phyloP scores from a whole-genome alignment of 352 stramenopile genomes.

The Globisporangium echinulatum region DNA sequence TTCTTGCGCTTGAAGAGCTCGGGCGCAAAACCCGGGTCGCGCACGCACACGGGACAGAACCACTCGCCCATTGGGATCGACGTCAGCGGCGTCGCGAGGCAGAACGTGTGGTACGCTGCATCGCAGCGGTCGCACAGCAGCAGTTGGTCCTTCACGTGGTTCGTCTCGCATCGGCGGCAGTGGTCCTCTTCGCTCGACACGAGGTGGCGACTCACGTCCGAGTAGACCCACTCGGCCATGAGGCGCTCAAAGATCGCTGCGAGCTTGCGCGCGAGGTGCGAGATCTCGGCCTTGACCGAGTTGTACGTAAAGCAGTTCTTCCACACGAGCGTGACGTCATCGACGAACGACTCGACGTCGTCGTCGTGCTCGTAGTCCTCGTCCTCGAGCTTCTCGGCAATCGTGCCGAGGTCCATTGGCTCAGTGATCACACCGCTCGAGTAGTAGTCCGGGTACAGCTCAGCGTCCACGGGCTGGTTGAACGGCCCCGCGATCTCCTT shows the following conservation, averaged over 20 bases:
- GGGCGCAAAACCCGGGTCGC: slow-evolving; percentile 43
- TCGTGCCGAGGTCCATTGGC: slow-evolving; percentile 78
- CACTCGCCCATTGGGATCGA: slow-evolving; percentile 61
- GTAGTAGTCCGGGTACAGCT: slow-evolving; percentile 84
- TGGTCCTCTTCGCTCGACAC: slow-evolving; percentile 71
- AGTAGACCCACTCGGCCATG: slow-evolving; percentile 79
- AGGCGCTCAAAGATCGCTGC: slow-evolving; percentile 72
- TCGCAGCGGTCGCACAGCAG: slow-evolving; percentile 80
- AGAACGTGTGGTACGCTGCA: slow-evolving; percentile 81
- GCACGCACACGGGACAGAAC: slow-evolving; percentile 65
- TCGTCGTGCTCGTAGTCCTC: slow-evolving; percentile 82
- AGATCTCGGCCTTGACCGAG: slow-evolving; percentile 77
- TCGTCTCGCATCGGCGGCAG: slow-evolving; percentile 68
- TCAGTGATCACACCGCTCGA: slow-evolving; percentile 56
- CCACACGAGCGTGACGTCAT: slow-evolving; percentile 78
- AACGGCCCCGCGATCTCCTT: slow-evolving; percentile 79
- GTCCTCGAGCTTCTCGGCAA: slow-evolving; percentile 78
- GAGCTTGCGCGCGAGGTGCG: slow-evolving; percentile 63
- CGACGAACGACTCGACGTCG: slow-evolving; percentile 73
- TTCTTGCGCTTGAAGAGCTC: slow-evolving; percentile 48
- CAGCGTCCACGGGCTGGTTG: slow-evolving; percentile 77
- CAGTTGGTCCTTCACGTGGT: slow-evolving; percentile 56
- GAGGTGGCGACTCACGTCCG: slow-evolving; percentile 36
- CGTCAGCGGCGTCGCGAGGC: slow-evolving; percentile 46
- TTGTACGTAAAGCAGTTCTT: slow-evolving; percentile 87